Evolutionary conservation across 208 protist genomes (phyloP).

Genomic region (Histomonas meleagridis): DNA sequence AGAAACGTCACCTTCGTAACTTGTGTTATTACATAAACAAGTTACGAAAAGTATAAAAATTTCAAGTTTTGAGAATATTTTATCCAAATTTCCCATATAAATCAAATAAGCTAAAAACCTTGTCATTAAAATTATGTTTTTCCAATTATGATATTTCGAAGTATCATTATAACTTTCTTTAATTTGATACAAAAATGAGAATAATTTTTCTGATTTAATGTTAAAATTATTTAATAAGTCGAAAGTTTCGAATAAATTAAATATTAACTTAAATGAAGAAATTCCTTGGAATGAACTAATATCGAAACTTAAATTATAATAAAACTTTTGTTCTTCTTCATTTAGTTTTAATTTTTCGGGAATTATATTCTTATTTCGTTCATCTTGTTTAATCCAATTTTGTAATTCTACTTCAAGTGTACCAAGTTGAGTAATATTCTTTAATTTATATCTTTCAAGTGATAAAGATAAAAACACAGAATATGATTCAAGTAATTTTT

Average conservation of each 20-base stretch:
- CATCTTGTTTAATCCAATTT: neutral
- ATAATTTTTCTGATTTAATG: conserved; percentile 4
- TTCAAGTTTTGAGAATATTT: conserved; percentile 58
- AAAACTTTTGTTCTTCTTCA: neutral
- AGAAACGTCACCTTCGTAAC: conserved; percentile 83
- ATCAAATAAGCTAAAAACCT: conserved; percentile 54
- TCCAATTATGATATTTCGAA: conserved; percentile 64
- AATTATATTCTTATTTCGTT: neutral
- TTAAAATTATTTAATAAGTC: conserved; percentile 38
- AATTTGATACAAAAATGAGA: conserved; percentile 10
- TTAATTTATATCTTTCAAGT: neutral
- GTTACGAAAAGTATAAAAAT: conserved; percentile 67
- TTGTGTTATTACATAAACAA: conserved; percentile 78
- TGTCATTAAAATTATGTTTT: conserved; percentile 56
- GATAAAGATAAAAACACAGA: conserved; percentile 7
- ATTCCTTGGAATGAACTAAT: neutral
- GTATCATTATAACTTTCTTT: conserved; percentile 42
- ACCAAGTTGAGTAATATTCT: neutral
- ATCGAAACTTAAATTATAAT: neutral
- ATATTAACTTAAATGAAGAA: neutral
- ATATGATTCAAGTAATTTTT: neutral
- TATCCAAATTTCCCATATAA: conserved; percentile 52
- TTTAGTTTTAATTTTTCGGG: neutral
- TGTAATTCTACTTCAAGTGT: neutral
- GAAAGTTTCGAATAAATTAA: conserved; percentile 29